These are phyloP conservation scores for Purpureocillium takamizusanense DNA, from an alignment of 2,329 filamentous ascomycete genomes.

Conservation along the genomic window DNA sequence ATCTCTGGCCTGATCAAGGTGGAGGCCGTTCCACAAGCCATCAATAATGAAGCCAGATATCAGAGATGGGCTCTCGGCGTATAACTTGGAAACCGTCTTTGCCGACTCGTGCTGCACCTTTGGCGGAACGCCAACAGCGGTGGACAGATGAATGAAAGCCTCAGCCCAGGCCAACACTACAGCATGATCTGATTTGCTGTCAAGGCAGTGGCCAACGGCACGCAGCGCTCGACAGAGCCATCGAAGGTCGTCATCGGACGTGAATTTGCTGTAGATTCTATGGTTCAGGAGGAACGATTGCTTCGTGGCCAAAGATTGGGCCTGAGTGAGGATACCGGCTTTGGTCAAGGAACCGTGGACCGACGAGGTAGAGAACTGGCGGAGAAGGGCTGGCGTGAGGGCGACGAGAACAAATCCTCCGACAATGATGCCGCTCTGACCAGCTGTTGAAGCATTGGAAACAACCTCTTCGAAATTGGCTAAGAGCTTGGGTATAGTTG, in stretches of 20 bases:
- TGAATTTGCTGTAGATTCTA: slow-evolving; percentile 75
- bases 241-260: slow-evolving; percentile 61
- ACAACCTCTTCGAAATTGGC: slow-evolving; percentile 70
- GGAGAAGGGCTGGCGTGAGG: slow-evolving; percentile 47
- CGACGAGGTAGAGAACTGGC: slow-evolving; percentile 44
- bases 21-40: slow-evolving; percentile 75
- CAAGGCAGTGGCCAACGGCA: slow-evolving; percentile 47
- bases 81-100: slow-evolving; percentile 53
- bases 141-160: slow-evolving; percentile 70
- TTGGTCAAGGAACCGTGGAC: slow-evolving; percentile 40
- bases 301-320: slow-evolving; percentile 64
- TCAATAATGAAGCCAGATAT: slow-evolving; percentile 57
- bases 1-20: slow-evolving; percentile 56
- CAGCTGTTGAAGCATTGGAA: slow-evolving; percentile 67
- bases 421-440: slow-evolving; percentile 74
- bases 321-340: slow-evolving; percentile 53
- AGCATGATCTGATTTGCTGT: slow-evolving; percentile 34
- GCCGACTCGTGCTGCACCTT: slow-evolving; percentile 55
- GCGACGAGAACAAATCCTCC: slow-evolving; percentile 67
- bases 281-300: slow-evolving; percentile 80
- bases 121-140: slow-evolving; percentile 51
- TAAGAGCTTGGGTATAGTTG: slow-evolving; percentile 45
- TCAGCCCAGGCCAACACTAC: slow-evolving; percentile 71
- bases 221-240: slow-evolving; percentile 69
- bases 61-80: slow-evolving; percentile 46